Percentiles rank a stretch among this genome's conserved stretches.
Conservation (phyloP, 1,284 basidiomycete genomes). For the Cutaneotrichosporon sp. region DNA sequence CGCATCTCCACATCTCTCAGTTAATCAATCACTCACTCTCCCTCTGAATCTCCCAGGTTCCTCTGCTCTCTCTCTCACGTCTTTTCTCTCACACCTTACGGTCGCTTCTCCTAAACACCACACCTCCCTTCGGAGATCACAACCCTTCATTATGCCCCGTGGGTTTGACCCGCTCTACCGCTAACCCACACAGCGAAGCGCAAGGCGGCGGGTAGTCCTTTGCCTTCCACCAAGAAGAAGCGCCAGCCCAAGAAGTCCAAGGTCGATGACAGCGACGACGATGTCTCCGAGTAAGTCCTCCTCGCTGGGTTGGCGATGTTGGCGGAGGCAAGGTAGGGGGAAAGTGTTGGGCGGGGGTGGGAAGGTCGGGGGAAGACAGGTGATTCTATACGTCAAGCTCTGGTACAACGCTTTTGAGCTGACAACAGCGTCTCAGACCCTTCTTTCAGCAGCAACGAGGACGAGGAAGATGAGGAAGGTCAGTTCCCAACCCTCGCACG, state of each 20-base stretch:
- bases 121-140: no score
- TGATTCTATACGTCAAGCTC: not conserved
- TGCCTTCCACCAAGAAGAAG: not conserved
- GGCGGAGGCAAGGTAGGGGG: not conserved
- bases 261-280: not conserved
- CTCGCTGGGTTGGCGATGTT: no score
- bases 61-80: no score
- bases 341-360: not conserved
- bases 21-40: not conserved
- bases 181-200: constrained; percentile 7
- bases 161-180: not conserved
- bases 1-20: not conserved
- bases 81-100: no score
- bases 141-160: constrained; percentile 1
- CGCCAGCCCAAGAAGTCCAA: not conserved
- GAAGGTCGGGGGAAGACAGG: not conserved
- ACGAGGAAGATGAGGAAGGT: constrained; percentile 1
- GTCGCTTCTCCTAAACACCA: no score
- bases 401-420: not conserved
- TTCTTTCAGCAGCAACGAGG: not conserved
- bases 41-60: not conserved
- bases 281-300: not conserved
- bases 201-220: not conserved
- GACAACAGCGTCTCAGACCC: not conserved
- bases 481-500: not conserved